Evolutionary conservation across 306 rosid genomes (phyloP).

Genomic region (Begonia masoniana): DNA sequence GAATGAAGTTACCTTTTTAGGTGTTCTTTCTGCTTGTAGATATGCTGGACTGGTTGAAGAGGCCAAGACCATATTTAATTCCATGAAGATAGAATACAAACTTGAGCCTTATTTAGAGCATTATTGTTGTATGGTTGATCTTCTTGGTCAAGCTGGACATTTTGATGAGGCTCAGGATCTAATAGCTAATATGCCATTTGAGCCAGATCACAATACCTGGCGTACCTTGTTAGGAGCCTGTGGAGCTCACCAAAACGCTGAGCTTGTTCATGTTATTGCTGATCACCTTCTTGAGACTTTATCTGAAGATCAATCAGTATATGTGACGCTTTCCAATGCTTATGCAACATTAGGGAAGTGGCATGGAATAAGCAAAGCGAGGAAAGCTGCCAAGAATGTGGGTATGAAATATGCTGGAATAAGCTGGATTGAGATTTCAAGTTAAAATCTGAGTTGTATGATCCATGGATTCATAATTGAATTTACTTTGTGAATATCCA

Average conservation of each 20-base stretch:
- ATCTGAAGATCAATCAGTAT: constrained; percentile 56
- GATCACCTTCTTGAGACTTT: constrained; percentile 39
- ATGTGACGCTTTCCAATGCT: constrained; percentile 60
- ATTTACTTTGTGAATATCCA: too few relatives aligned
- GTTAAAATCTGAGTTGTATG: constrained; percentile 20
- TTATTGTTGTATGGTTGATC: constrained; percentile 80
- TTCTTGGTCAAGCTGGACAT: constrained; percentile 58
- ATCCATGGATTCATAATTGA: too few relatives aligned
- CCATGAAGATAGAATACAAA: constrained; percentile 39
- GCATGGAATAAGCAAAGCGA: constrained; percentile 48
- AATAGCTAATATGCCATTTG: constrained; percentile 55
- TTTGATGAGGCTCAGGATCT: constrained; percentile 44
- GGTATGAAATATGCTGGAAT: constrained; percentile 60
- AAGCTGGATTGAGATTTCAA: constrained; percentile 75
- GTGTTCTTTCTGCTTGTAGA: constrained; percentile 80
- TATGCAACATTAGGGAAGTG: constrained; percentile 73
- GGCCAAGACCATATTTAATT: constrained; percentile 45
- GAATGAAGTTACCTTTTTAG: constrained; percentile 59
- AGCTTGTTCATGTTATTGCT: constrained; percentile 44
- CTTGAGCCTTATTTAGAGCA: constrained; percentile 49
- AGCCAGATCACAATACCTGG: constrained; percentile 58
- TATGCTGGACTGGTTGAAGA: constrained; percentile 65
- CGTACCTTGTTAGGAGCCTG: constrained; percentile 66
- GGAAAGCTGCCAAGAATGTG: constrained; percentile 37
- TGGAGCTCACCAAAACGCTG: constrained; percentile 41